phyloP scores from a whole-genome alignment of 805 yeast genomes.

The Candida stauntonica region DNA sequence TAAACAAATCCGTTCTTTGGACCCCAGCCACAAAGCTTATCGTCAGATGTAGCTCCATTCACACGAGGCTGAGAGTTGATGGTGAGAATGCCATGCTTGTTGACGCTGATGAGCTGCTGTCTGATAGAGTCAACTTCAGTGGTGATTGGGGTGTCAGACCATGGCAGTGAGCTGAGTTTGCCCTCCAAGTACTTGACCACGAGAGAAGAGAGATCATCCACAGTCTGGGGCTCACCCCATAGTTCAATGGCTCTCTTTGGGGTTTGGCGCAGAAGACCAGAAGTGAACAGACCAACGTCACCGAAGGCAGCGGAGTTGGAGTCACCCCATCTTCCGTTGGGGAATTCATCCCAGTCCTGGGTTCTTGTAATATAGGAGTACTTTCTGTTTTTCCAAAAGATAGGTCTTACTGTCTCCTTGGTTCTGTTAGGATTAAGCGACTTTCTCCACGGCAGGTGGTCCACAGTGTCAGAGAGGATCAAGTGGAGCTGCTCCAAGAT shows the following conservation, averaged over 20 bases:
- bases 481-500: slow-evolving; percentile 71
- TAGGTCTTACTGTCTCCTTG: slow-evolving; percentile 84
- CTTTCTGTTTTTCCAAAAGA: slow-evolving; percentile 94
- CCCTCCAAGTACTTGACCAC: slow-evolving; percentile 71
- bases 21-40: slow-evolving; percentile 95
- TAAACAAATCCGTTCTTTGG: slow-evolving; percentile 83
- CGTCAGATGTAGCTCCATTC: slow-evolving; percentile 70
- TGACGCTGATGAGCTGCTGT: slow-evolving; percentile 55
- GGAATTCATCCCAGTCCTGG: slow-evolving; percentile 95
- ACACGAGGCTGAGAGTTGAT: slow-evolving; percentile 94
- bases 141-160: slow-evolving; percentile 91
- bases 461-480: slow-evolving; percentile 30
- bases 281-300: slow-evolving; percentile 77
- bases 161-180: slow-evolving; percentile 71
- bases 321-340: slow-evolving; percentile 99
- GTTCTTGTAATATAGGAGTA: slow-evolving; percentile 86
- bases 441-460: slow-evolving; percentile 81
- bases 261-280: slow-evolving; percentile 76
- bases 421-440: slow-evolving; percentile 77
- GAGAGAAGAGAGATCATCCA: slow-evolving; percentile 57
- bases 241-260: slow-evolving; percentile 73
- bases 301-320: slow-evolving; percentile 97
- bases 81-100: slow-evolving; percentile 66
- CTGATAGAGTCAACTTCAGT: slow-evolving; percentile 66
- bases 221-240: slow-evolving; percentile 78